phyloP scores from a whole-genome alignment of 352 stramenopile genomes.

The Pilasporangium apinafurcum region DNA sequence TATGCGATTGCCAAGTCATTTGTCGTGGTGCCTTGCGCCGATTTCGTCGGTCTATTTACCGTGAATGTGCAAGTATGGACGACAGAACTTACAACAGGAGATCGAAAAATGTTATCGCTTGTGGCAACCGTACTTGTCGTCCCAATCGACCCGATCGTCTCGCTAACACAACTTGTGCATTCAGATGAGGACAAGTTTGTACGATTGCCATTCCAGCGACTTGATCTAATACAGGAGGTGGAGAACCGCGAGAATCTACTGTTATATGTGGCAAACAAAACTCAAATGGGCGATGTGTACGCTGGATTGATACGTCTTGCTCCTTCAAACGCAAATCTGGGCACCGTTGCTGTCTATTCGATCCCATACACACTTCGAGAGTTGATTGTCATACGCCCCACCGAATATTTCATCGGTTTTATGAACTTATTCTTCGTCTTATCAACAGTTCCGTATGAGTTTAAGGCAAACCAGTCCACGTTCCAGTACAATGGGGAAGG shows the following conservation, averaged over 20 bases:
- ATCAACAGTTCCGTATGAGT: constrained; percentile 33
- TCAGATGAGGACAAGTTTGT: constrained; percentile 25
- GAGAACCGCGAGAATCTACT: constrained; percentile 25
- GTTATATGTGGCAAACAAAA: constrained; percentile 27
- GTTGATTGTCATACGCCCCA: constrained; percentile 16
- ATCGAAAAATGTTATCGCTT: constrained; percentile 10
- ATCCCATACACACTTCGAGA: constrained; percentile 26
- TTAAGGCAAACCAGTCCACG: constrained; percentile 19
- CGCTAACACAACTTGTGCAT: constrained; percentile 8
- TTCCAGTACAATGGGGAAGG: constrained; percentile 14
- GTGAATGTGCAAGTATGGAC: constrained; percentile 25
- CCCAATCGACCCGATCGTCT: constrained; percentile 17
- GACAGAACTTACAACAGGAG: constrained; percentile 22
- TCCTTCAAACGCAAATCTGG: constrained; percentile 8
- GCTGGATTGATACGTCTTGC: constrained; percentile 17
- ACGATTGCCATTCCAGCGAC: constrained; percentile 26
- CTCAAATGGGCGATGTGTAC: constrained; percentile 28
- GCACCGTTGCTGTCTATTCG: constrained; percentile 18
- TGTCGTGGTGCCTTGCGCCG: constrained; percentile 18
- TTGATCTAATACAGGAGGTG: constrained; percentile 24
- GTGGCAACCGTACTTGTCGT: constrained; percentile 19
- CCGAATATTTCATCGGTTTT: constrained; percentile 20
- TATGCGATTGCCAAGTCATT: constrained; percentile 13
- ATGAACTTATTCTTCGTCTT: constrained; percentile 32
- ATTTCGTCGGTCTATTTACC: constrained; percentile 37